These are phyloP conservation scores for Psilocybe sp. DNA, from an alignment of 768 basidiomycete genomes.

Conservation along the genomic window DNA sequence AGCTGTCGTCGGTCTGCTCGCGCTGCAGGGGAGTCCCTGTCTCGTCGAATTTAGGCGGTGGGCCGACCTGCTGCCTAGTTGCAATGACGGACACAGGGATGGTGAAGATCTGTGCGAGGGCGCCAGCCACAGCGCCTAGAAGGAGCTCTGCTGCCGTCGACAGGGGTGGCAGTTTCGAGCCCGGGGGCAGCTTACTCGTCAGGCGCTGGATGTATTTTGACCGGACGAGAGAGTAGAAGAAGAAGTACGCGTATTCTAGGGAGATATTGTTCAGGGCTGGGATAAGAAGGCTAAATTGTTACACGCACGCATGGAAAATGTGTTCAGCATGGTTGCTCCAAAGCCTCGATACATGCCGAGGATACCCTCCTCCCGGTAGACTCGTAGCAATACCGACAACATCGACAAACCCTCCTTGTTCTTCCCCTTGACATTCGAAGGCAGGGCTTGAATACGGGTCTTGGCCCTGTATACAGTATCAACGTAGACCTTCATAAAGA, in stretches of 20 bases:
- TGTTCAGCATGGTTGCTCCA: conserved; percentile 95
- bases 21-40: conserved; percentile 12
- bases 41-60: conserved; percentile 22
- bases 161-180: conserved; percentile 58
- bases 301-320: conserved; percentile 91
- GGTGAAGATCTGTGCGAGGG: conserved; percentile 94
- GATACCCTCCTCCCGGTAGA: conserved; percentile 81
- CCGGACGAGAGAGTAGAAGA: conserved; percentile 94
- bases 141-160: conserved; percentile 80
- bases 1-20: conserved; percentile 56
- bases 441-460: conserved; percentile 88
- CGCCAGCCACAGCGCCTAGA: conserved; percentile 90
- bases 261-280: background rate
- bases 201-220: conserved; percentile 77
- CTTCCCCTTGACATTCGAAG: conserved; percentile 43
- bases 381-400: conserved; percentile 59
- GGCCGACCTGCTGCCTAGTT: conserved; percentile 91
- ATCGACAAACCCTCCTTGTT: conserved; percentile 57
- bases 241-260: conserved; percentile 98
- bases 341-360: conserved; percentile 88
- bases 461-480: conserved; percentile 61
- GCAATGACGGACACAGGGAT: conserved; percentile 98
- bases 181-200: conserved; percentile 52
- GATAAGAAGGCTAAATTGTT: background rate
- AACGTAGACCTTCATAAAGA: background rate